These are phyloP conservation scores for Russula sp. DNA, from an alignment of 768 basidiomycete genomes.

Conservation along the genomic window DNA sequence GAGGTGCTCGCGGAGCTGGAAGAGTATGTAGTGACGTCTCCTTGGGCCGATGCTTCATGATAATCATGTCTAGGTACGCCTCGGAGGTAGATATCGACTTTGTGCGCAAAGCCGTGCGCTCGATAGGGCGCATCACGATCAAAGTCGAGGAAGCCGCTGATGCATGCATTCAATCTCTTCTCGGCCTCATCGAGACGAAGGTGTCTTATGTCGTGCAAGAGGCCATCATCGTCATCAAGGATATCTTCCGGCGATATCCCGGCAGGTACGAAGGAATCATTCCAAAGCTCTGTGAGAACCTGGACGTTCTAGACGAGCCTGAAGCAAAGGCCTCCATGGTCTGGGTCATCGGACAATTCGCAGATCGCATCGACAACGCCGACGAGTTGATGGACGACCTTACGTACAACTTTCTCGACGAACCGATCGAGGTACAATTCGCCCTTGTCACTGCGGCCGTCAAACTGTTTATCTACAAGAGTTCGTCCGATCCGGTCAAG, in stretches of 20 bases:
- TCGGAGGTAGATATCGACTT: conserved; percentile 98
- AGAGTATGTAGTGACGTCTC: conserved; percentile 56
- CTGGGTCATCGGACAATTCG: conserved; percentile 97
- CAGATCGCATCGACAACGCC: conserved; percentile 91
- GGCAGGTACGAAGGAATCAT: conserved; percentile 97
- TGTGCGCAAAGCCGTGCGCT: conserved; percentile 94
- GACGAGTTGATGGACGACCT: conserved; percentile 90
- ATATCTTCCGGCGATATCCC: conserved; percentile 96
- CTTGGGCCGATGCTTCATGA: background rate
- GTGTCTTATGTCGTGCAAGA: conserved; percentile 88
- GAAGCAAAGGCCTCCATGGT: conserved; percentile 97
- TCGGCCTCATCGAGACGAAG: conserved; percentile 87
- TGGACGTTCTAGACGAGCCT: conserved; percentile 90
- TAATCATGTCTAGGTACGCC: conserved; percentile 67
- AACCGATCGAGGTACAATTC: conserved; percentile 74
- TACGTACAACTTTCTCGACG: conserved; percentile 12
- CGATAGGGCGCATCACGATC: conserved; percentile 96
- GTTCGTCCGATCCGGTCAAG: conserved; percentile 78
- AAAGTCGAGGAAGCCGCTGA: conserved; percentile 90
- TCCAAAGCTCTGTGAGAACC: conserved; percentile 85
- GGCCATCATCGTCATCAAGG: conserved; percentile 94
- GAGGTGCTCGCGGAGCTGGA: conserved; percentile 94
- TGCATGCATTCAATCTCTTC: conserved; percentile 81
- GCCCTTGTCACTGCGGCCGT: conserved; percentile 92
- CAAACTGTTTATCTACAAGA: conserved; percentile 92